These are phyloP conservation scores for Pistacia integerrima DNA, from an alignment of 345 rosid species.

Conservation along the genomic window DNA sequence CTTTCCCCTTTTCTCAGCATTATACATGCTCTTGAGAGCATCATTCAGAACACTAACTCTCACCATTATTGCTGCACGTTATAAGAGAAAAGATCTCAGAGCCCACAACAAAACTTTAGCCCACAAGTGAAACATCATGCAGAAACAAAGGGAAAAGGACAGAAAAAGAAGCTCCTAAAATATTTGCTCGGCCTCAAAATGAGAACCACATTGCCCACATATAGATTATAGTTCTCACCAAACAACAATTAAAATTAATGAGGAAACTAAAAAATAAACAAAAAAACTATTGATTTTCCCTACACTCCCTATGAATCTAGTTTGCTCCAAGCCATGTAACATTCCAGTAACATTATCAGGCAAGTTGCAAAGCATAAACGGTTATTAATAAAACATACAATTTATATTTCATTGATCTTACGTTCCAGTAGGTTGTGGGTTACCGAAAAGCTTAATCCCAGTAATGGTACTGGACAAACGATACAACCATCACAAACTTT, in stretches of 20 bases:
- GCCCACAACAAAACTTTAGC: constrained; percentile 1
- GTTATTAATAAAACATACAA: too few relatives aligned
- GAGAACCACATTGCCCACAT: neutral
- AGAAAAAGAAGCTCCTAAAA: neutral
- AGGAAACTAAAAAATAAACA: neutral
- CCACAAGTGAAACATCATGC: neutral
- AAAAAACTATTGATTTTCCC: too few relatives aligned
- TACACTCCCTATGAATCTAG: too few relatives aligned
- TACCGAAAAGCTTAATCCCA: too few relatives aligned
- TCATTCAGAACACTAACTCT: constrained; percentile 58
- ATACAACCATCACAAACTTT: too few relatives aligned
- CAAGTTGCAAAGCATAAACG: too few relatives aligned
- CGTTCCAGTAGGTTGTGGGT: too few relatives aligned
- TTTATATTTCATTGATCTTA: too few relatives aligned
- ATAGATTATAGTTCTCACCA: neutral
- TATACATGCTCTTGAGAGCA: constrained; percentile 61
- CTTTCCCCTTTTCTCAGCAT: constrained; percentile 53
- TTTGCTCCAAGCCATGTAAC: too few relatives aligned
- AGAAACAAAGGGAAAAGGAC: neutral
- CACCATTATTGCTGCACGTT: constrained; percentile 34
- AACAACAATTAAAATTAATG: neutral
- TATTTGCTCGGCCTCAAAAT: neutral
- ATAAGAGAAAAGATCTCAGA: neutral
- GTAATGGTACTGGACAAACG: too few relatives aligned
- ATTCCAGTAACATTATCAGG: too few relatives aligned